A percentile compares a stretch with the other conserved stretches of the same genome.
These are phyloP conservation scores for Zymoseptoria tritici DNA, from an alignment of 2,329 filamentous ascomycete species.

Conservation along the genomic window DNA sequence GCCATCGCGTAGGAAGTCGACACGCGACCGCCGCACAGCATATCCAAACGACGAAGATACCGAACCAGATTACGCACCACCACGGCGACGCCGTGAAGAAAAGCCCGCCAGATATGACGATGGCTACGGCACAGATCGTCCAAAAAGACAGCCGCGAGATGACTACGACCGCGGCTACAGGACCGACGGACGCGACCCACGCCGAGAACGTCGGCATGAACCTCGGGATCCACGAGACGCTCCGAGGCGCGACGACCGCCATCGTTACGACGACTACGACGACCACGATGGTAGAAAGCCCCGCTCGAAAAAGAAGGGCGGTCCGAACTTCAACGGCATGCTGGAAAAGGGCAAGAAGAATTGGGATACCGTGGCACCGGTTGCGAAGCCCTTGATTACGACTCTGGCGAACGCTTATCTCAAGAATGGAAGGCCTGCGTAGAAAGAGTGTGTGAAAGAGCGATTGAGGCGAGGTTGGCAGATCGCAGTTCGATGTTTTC, in stretches of 20 bases:
- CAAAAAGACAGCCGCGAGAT: slow-evolving; percentile 17
- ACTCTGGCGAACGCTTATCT: slow-evolving; percentile 26
- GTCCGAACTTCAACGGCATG: slow-evolving; percentile 17
- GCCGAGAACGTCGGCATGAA: slow-evolving; percentile 15
- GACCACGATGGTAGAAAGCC: slow-evolving; percentile 13
- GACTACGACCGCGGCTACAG: slow-evolving; percentile 24
- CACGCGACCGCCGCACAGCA: slow-evolving; percentile 4
- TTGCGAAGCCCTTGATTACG: slow-evolving; percentile 25
- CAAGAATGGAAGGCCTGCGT: slow-evolving; percentile 9
- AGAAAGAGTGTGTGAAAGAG: neutral
- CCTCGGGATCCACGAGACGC: slow-evolving; percentile 10
- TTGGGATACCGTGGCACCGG: slow-evolving; percentile 25
- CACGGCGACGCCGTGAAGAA: slow-evolving; percentile 12
- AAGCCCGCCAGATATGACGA: slow-evolving; percentile 18
- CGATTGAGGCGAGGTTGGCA: neutral
- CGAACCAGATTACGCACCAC: slow-evolving; percentile 14
- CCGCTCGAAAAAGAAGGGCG: slow-evolving; percentile 10
- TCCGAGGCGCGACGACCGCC: slow-evolving; percentile 7
- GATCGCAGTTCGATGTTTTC: neutral
- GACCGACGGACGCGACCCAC: slow-evolving; percentile 23
- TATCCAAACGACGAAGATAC: slow-evolving; percentile 12
- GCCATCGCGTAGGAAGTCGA: slow-evolving; percentile 7
- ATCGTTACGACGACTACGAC: slow-evolving; percentile 13
- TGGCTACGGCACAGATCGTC: slow-evolving; percentile 25
- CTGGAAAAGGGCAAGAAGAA: slow-evolving; percentile 26